Percentiles rank a stretch among this genome's conserved stretches.
These are phyloP conservation scores for Chenopodium album DNA, from an alignment of 148 eudicot species.

Conservation along the genomic window DNA sequence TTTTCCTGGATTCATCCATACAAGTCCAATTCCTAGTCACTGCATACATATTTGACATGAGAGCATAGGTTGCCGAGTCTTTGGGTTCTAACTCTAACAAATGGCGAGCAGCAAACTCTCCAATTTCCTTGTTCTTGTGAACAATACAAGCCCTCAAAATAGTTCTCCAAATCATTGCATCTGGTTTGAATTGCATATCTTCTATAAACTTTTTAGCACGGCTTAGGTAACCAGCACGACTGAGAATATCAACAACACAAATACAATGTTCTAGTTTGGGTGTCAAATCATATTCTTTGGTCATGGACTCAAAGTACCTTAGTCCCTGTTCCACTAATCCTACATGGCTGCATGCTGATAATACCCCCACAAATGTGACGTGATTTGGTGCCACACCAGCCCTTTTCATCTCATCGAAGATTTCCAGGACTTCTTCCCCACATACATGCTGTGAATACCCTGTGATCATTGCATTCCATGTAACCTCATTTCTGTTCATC, in stretches of 20 bases:
- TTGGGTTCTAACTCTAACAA: constrained; percentile 67
- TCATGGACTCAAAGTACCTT: constrained; percentile 70
- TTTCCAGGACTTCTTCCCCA: constrained; percentile 61
- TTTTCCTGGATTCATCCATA: constrained; percentile 58
- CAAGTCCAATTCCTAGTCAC: constrained; percentile 52
- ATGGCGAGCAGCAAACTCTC: constrained; percentile 60
- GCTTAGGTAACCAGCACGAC: constrained; percentile 66
- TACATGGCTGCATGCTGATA: constrained; percentile 92
- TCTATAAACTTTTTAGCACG: constrained; percentile 70
- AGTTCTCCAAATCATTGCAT: constrained; percentile 88
- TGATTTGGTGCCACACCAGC: constrained; percentile 57
- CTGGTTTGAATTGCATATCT: constrained; percentile 72
- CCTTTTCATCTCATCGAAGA: constrained; percentile 72
- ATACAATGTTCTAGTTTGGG: constrained; percentile 83
- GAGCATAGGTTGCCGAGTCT: constrained; percentile 85
- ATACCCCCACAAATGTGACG: constrained; percentile 74
- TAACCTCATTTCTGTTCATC: constrained; percentile 57
- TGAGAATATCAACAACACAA: constrained; percentile 79
- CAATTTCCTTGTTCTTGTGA: constrained; percentile 69
- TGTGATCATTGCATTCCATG: constrained; percentile 93
- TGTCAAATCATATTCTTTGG: constrained; percentile 51
- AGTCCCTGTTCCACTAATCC: constrained; percentile 87
- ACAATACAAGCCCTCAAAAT: constrained; percentile 77
- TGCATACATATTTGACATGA: constrained; percentile 79
- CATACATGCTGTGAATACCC: constrained; percentile 87